Evolutionary conservation across 148 eudicot genomes (phyloP).

Genomic region (Amaranthus hypochondriacus): DNA sequence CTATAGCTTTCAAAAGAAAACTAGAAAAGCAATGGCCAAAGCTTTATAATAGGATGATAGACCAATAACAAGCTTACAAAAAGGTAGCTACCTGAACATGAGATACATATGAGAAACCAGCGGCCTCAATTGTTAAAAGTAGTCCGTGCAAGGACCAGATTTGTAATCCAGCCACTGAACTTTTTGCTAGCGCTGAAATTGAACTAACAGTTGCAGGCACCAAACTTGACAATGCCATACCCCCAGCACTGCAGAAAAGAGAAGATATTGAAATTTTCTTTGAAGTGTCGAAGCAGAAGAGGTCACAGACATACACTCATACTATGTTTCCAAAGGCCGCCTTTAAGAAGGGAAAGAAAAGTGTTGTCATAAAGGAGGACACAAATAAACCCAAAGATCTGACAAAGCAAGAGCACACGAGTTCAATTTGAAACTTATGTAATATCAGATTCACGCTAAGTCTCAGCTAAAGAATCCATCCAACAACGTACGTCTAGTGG

Average conservation of each 20-base stretch:
- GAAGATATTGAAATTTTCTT: conserved; percentile 14
- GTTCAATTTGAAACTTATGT: background rate
- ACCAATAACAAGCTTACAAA: background rate
- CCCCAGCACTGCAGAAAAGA: conserved; percentile 83
- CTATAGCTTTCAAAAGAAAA: background rate
- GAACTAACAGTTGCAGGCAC: conserved; percentile 91
- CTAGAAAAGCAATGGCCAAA: background rate
- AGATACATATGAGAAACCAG: conserved; percentile 86
- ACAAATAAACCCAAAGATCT: no score
- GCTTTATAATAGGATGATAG: background rate
- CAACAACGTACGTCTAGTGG: background rate
- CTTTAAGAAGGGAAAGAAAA: no score
- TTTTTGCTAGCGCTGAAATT: conserved; percentile 73
- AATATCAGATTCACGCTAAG: background rate
- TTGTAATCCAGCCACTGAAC: conserved; percentile 65
- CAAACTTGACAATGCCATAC: conserved; percentile 91
- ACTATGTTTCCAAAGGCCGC: no score
- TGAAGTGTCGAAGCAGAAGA: no score
- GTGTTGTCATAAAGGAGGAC: no score
- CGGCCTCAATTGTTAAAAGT: conserved; percentile 92
- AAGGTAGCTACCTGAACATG: conserved; percentile 76
- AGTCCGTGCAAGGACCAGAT: conserved; percentile 95
- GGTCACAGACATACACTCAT: no score
- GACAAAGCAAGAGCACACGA: background rate
- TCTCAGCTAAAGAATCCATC: background rate